Conservation (phyloP, 768 basidiomycete species). For the Mycena chlorophos region DNA sequence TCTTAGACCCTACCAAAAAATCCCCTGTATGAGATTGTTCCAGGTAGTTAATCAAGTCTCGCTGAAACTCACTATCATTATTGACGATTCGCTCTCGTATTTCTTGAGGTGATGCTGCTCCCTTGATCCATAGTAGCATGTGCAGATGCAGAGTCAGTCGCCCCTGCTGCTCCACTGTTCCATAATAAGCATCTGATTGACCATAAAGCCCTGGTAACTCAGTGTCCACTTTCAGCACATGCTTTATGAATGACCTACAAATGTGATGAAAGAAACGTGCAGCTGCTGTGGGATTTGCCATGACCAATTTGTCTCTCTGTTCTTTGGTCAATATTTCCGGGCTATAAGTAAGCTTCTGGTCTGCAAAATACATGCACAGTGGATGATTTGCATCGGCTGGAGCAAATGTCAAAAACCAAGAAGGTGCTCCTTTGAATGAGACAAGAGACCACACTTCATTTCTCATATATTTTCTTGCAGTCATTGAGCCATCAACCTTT, state of each 20-base stretch:
- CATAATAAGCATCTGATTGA: constrained; percentile 38
- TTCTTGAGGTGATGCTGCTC: constrained; percentile 31
- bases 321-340: constrained; percentile 8
- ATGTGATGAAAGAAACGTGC: constrained; percentile 32
- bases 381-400: constrained; percentile 34
- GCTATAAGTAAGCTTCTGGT: constrained; percentile 17
- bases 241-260: constrained; percentile 25
- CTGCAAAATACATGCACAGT: constrained; percentile 33
- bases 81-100: constrained; percentile 30
- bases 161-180: constrained; percentile 36
- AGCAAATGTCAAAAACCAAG: constrained; percentile 32
- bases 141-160: constrained; percentile 33
- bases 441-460: constrained; percentile 29
- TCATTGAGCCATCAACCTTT: constrained; percentile 24
- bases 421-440: constrained; percentile 23
- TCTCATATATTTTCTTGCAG: constrained; percentile 25
- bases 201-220: constrained; percentile 38
- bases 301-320: constrained; percentile 14
- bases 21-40: neutral
- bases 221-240: constrained; percentile 17
- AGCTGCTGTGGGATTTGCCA: constrained; percentile 30
- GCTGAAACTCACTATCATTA: constrained; percentile 23
- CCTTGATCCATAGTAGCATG: constrained; percentile 32
- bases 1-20: neutral
- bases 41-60: no score